phyloP scores from a whole-genome alignment of 495 filamentous ascomycete species.

The Penicillium subrubescens region DNA sequence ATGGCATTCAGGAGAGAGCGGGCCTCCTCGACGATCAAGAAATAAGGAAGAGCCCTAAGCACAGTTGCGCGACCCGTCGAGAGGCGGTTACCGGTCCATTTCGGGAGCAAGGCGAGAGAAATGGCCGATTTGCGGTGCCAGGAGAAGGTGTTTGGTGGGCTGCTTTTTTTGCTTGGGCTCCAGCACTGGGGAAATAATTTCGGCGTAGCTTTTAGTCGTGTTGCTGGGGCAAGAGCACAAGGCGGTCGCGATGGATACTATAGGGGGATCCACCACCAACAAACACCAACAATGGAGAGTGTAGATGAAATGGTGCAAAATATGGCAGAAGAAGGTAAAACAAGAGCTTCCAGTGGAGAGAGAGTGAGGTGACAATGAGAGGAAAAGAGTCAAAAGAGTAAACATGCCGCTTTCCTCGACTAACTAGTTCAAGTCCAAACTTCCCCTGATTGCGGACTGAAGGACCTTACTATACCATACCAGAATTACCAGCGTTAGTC shows the following conservation, averaged over 20 bases:
- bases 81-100: conserved; percentile 48
- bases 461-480: conserved; percentile 14
- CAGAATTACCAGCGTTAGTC: conserved; percentile 1
- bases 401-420: background rate
- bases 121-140: conserved; percentile 25
- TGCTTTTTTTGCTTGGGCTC: conserved; percentile 7
- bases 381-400: background rate
- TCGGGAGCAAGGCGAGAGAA: conserved; percentile 30
- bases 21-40: conserved; percentile 25
- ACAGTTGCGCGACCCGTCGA: conserved; percentile 45
- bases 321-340: background rate
- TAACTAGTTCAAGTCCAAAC: background rate
- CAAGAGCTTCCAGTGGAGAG: background rate
- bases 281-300: conserved; percentile 16
- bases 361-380: background rate
- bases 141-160: conserved; percentile 5
- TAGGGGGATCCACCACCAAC: conserved; percentile 20
- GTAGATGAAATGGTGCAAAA: background rate
- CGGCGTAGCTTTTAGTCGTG: conserved; percentile 25
- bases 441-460: conserved; percentile 21
- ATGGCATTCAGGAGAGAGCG: conserved; percentile 40
- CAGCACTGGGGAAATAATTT: conserved; percentile 25
- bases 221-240: conserved; percentile 35
- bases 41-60: conserved; percentile 40
- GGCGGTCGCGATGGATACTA: conserved; percentile 32